Evolutionary conservation across 768 basidiomycete genomes (phyloP).

Genomic region (Lanmaoa rubissima): DNA sequence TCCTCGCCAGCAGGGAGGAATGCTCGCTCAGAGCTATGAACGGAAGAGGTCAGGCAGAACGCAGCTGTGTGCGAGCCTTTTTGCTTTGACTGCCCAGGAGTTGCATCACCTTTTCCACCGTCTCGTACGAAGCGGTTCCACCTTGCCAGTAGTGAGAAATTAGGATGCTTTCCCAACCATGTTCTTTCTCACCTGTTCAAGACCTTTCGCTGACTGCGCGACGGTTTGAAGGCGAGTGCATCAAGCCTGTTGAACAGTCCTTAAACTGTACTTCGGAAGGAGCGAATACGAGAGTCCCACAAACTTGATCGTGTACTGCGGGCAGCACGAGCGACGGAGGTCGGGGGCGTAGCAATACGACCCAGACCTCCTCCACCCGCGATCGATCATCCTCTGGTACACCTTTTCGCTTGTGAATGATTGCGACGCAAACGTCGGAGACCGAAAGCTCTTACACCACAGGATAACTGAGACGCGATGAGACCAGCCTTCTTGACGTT

Average conservation of each 20-base stretch:
- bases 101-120: constrained; percentile 36
- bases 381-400: constrained; percentile 81
- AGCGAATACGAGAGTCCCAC: constrained; percentile 15
- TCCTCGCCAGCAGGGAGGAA: constrained; percentile 30
- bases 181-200: constrained; percentile 55
- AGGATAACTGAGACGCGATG: constrained; percentile 50
- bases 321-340: constrained; percentile 79
- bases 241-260: constrained; percentile 51
- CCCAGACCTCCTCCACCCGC: constrained; percentile 84
- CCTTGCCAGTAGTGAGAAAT: constrained; percentile 33
- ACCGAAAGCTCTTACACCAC: constrained; percentile 37
- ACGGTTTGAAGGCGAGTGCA: constrained; percentile 60
- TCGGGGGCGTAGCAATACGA: constrained; percentile 88
- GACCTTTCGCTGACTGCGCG: constrained; percentile 73
- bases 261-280: constrained; percentile 17
- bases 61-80: constrained; percentile 8
- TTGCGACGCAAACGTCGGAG: background rate
- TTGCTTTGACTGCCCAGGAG: constrained; percentile 8
- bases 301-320: constrained; percentile 91
- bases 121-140: constrained; percentile 70
- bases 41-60: constrained; percentile 45
- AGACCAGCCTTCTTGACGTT: constrained; percentile 50
- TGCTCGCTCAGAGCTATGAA: constrained; percentile 56
- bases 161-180: background rate
- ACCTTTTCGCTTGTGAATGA: constrained; percentile 40